phyloP scores from a whole-genome alignment of 176 grass and related monocot species.

The Triticum timopheevii region DNA sequence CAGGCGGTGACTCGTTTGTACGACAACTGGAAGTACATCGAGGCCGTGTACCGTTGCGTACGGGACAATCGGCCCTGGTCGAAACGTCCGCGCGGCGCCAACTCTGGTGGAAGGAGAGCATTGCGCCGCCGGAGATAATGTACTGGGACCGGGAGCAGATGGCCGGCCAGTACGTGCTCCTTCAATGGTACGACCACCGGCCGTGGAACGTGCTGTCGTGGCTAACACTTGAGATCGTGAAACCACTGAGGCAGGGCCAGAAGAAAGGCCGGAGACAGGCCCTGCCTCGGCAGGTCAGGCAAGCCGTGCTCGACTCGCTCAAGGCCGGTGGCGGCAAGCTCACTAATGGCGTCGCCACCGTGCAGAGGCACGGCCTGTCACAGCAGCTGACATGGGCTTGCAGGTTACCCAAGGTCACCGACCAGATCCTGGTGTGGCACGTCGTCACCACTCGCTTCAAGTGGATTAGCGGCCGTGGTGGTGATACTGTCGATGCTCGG shows the following conservation, averaged over 20 bases:
- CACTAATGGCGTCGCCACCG: constrained; percentile 11
- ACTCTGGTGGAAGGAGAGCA: constrained; percentile 36
- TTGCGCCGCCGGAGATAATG: constrained; percentile 21
- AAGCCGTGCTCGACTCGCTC: constrained; percentile 33
- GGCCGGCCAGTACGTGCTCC: constrained; percentile 34
- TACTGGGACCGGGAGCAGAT: constrained; percentile 41
- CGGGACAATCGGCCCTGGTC: constrained; percentile 13
- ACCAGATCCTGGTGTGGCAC: constrained; percentile 59
- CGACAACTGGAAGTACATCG: constrained; percentile 40
- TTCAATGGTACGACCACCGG: constrained; percentile 28
- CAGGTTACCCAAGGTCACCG: constrained; percentile 18
- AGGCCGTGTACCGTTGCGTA: constrained; percentile 40
- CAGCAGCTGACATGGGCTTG: constrained; percentile 30
- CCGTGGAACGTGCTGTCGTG: constrained; percentile 40
- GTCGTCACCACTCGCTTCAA: constrained; percentile 38
- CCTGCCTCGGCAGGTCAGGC: constrained; percentile 18
- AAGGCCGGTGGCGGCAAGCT: background rate
- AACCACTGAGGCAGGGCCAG: constrained; percentile 35
- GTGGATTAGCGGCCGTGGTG: background rate
- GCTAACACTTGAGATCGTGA: constrained; percentile 38
- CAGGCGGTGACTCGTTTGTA: constrained; percentile 40
- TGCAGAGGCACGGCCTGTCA: background rate
- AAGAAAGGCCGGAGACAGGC: constrained; percentile 12
- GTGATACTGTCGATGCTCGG: too few relatives aligned
- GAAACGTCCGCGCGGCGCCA: background rate